Base-by-base conservation (phyloP, 2,329 filamentous ascomycete species). In the Passalora sequoiae region DNA sequence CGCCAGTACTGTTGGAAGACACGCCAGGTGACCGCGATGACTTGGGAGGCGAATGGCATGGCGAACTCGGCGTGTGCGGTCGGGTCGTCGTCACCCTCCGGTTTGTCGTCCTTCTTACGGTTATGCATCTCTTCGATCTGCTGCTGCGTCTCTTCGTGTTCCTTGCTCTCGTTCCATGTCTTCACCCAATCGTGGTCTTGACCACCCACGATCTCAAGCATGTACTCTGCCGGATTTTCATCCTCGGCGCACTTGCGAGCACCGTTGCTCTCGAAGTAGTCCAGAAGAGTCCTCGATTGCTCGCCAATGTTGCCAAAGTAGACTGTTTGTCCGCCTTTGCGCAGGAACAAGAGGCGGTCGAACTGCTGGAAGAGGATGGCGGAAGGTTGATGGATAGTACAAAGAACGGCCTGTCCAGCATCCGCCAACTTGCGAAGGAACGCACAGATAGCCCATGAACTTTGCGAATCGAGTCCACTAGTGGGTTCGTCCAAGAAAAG, bases 191-290 rank as follows among this genome's bases (percentile, higher is more conserved):
- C 66, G 27, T 60, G 59, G 12, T 63, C 63, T 19, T 61, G 58
- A 30, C 60, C 59, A n/a, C 57, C 57, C 17, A 66, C 64, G 35
- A 70, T 62, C 45, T 72, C 69, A n/a, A 88, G 72, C 78, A 88
- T 86, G 68, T 79, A 88, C 64, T 89, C 84, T 1, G 84, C 84
- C 0, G 84, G 84, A 53, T 88, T 88, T 47, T 83, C 82, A 1
- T 56, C 54, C 13, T 55, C 45, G 6, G 69, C 71, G 45, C 83
- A 84, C 33, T 68, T 64, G 3, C 76, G 69, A 1, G 77, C 81
- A 4, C 83, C 84, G 43, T 84, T 76, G 8, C 63, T 57, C 57
- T 82, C 77, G 46, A 89, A 89, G 61, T 73, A 72, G 30, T 67
- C 53, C 2, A 70, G 54, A 0, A 73, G 60, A 0, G 55, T 66